Conservation (phyloP, 805 yeast genomes). For the Clavispora carvajalis region DNA sequence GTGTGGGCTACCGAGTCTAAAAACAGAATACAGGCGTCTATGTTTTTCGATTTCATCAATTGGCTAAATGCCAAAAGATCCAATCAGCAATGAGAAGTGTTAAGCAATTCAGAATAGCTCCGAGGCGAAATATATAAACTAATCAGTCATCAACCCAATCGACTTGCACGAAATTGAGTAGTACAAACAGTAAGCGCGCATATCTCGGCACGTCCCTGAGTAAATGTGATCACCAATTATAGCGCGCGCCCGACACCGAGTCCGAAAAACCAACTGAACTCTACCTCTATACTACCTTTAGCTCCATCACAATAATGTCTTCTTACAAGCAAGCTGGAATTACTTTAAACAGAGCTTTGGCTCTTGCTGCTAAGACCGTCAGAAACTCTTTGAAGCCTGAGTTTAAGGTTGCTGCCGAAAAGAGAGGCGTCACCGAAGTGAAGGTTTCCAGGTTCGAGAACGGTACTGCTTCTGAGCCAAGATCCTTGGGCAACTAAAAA, state of each 20-base stretch:
- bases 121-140: too few species aligned
- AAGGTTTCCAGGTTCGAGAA: conserved; percentile 65
- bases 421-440: conserved; percentile 71
- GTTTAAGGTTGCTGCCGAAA: conserved; percentile 63
- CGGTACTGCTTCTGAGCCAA: conserved; percentile 49
- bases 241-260: conserved; percentile 8
- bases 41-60: conserved; percentile 75
- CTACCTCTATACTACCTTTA: conserved; percentile 1
- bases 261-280: conserved; percentile 3
- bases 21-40: conserved; percentile 45
- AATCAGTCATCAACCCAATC: too few species aligned
- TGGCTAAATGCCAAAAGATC: conserved; percentile 45
- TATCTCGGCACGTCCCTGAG: conserved; percentile 4
- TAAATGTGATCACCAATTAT: conserved; percentile 16
- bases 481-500: conserved; percentile 29
- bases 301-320: conserved; percentile 26
- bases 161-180: too few species aligned
- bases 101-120: too few species aligned
- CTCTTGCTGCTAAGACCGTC: conserved; percentile 84
- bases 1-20: conserved; percentile 51
- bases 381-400: conserved; percentile 88
- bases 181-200: too few species aligned
- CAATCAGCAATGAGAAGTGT: background rate
- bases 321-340: conserved; percentile 48
- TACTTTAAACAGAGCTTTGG: conserved; percentile 77